Conservation (phyloP, 2,329 filamentous ascomycete species). For the Fusarium sp. region DNA sequence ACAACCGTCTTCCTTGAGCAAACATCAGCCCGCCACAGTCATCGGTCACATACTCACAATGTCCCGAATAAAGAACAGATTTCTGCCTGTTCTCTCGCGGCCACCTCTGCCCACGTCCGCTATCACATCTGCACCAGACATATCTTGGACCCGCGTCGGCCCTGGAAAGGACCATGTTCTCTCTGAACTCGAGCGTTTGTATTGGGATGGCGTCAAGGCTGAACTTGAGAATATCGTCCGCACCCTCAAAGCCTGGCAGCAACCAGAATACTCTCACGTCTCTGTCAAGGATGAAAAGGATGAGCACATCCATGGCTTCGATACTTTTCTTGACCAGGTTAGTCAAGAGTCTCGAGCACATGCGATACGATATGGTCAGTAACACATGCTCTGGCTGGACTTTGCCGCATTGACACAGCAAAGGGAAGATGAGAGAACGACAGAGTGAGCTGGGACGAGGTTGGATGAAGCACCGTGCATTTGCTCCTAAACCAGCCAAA, state of each 20-base stretch:
- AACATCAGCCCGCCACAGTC: neutral
- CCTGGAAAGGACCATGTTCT: slow-evolving; percentile 29
- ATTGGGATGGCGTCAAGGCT: slow-evolving; percentile 36
- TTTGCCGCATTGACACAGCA: neutral
- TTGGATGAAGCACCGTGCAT: neutral
- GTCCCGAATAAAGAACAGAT: slow-evolving; percentile 27
- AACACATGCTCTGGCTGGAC: too few relatives aligned
- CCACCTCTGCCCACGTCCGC: slow-evolving; percentile 11
- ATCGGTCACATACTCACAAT: slow-evolving; percentile 3
- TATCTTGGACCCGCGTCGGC: slow-evolving; percentile 24
- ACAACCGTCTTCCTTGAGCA: neutral
- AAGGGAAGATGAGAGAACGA: slow-evolving; percentile 25
- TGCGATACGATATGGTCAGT: slow-evolving; percentile 34
- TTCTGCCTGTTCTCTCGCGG: slow-evolving; percentile 23
- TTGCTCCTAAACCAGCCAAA: neutral
- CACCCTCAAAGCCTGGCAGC: slow-evolving; percentile 35
- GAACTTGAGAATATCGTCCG: slow-evolving; percentile 40
- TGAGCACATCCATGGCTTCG: slow-evolving; percentile 32
- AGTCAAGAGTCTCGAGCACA: slow-evolving; percentile 36
- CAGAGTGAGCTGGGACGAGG: neutral
- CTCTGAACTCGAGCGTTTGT: slow-evolving; percentile 27
- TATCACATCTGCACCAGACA: slow-evolving; percentile 29
- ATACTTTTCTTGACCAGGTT: slow-evolving; percentile 37
- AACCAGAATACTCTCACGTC: slow-evolving; percentile 25
- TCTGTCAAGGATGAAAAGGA: slow-evolving; percentile 28